Evolutionary conservation across 306 rosid genomes (phyloP), one percentile per base, ranked within the genome.

Genomic region (Acacia confusa): DNA sequence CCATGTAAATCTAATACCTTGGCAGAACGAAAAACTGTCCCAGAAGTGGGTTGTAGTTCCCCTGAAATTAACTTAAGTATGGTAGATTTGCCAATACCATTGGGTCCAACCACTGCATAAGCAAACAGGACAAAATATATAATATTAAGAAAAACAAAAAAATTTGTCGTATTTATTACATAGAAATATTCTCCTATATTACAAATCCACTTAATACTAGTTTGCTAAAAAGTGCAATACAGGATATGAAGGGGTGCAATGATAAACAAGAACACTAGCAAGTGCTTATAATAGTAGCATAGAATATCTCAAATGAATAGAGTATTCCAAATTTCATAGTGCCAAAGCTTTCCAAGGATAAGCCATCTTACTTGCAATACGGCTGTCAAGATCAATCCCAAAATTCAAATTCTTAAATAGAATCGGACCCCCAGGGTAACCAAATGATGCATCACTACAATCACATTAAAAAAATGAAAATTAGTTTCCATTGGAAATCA

Each of bases 1-100:
- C 28, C 38, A 69, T 36, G 70, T 43, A 50, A 36, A 78, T 41
- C 74, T 68, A 80, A 69, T 86, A 96, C 99, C 99, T 96, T 96
- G 61, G 98, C 99, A 52, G 99, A 96, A 58, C 97, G 99, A 78
- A 96, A 96, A 75, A 93, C 92, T 4, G 99, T 96, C 73, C 99
- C 99, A 84, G 97, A 93, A 87, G 72, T 93, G 80, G 99, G 99
- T 81, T 96, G 97, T 58, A 96, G 90, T 9, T 96, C 99, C 84
- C 99, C 99, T 13, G 99, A 91, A 89, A 96, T 96, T 83, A 96
- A 85, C 88, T 96, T 96, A 73, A 96, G 97, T 81, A 96, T 96
- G 24, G 99, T 96, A 69, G 99, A 96, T 85, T 96, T 96, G n/a
- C 99, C 99, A 40, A 96, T 96, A 8, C 99, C 99, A 85, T 96